Percentiles rank a stretch among this genome's conserved stretches.
phyloP scores from a whole-genome alignment of 805 yeast species.

The Cyberlindnera misumaiensis region DNA sequence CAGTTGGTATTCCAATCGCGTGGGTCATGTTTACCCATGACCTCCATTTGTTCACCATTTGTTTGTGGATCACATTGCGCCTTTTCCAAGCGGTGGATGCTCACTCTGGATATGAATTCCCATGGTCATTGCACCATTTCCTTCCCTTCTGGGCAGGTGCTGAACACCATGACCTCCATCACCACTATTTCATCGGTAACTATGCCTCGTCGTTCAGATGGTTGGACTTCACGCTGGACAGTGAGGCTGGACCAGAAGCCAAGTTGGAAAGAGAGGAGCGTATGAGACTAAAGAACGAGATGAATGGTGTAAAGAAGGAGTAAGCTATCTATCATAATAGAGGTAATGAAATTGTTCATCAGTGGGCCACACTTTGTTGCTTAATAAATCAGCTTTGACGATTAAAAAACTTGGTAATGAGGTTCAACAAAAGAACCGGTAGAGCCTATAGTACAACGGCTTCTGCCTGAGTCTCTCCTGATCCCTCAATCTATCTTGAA shows the following conservation, averaged over 20 bases:
- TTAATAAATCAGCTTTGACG: no score
- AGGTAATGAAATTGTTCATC: no score
- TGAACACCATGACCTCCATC: slow-evolving; percentile 96
- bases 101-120: slow-evolving; percentile 97
- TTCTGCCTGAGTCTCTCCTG: slow-evolving; percentile 37
- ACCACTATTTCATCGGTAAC: slow-evolving; percentile 91
- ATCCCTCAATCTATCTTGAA: slow-evolving; percentile 51
- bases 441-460: slow-evolving; percentile 41
- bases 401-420: no score
- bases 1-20: slow-evolving; percentile 89
- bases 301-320: slow-evolving; percentile 10
- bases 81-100: slow-evolving; percentile 96
- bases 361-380: no score
- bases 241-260: slow-evolving; percentile 84
- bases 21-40: slow-evolving; percentile 71
- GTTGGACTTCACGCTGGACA: slow-evolving; percentile 85
- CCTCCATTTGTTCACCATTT: slow-evolving; percentile 82
- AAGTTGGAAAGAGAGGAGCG: slow-evolving; percentile 64
- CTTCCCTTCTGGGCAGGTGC: slow-evolving; percentile 98
- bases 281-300: slow-evolving; percentile 33
- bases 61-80: slow-evolving; percentile 81
- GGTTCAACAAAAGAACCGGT: slow-evolving; percentile 44
- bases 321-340: not conserved
- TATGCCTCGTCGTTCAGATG: slow-evolving; percentile 93
- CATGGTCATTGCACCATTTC: slow-evolving; percentile 89